Conservation (phyloP, 1,139 yeast species). For the Magnusiomyces clavatus region DNA sequence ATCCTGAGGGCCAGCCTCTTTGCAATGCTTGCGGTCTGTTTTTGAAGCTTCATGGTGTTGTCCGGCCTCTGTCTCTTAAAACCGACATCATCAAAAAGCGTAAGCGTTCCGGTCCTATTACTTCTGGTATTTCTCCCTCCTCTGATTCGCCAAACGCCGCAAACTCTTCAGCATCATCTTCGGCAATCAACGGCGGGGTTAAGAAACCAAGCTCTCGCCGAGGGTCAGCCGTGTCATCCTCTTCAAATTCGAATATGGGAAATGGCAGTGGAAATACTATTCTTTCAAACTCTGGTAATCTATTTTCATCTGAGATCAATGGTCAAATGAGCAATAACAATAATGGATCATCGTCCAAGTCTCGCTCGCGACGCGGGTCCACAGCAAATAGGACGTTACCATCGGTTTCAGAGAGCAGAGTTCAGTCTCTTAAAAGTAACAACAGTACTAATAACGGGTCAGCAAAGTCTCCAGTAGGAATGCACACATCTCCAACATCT, state of each 20-base stretch:
- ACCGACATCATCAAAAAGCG: constrained; percentile 91
- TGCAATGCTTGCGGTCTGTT: constrained; percentile 96
- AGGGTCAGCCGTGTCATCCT: background rate
- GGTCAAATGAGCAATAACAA: constrained; percentile 3
- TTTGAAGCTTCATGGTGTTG: constrained; percentile 85
- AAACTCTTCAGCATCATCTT: background rate
- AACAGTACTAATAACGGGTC: background rate
- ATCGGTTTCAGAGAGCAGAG: background rate
- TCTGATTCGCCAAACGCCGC: constrained; percentile 5
- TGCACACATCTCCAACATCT: background rate
- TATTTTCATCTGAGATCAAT: no score
- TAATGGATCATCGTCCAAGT: constrained; percentile 4
- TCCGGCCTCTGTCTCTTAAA: constrained; percentile 81
- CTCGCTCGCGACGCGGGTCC: constrained; percentile 12
- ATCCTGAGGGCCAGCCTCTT: constrained; percentile 84
- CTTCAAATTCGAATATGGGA: background rate
- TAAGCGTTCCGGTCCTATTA: constrained; percentile 25
- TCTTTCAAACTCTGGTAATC: constrained; percentile 15
- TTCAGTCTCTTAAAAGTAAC: background rate
- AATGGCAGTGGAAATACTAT: constrained; percentile 8
- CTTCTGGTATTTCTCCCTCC: constrained; percentile 2
- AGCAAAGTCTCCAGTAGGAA: background rate
- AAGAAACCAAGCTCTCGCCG: background rate
- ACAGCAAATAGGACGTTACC: constrained; percentile 1
- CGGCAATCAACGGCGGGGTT: background rate